These are phyloP conservation scores for Sporothrix brunneoviolacea DNA, from an alignment of 2,329 filamentous ascomycete genomes.

Conservation along the genomic window DNA sequence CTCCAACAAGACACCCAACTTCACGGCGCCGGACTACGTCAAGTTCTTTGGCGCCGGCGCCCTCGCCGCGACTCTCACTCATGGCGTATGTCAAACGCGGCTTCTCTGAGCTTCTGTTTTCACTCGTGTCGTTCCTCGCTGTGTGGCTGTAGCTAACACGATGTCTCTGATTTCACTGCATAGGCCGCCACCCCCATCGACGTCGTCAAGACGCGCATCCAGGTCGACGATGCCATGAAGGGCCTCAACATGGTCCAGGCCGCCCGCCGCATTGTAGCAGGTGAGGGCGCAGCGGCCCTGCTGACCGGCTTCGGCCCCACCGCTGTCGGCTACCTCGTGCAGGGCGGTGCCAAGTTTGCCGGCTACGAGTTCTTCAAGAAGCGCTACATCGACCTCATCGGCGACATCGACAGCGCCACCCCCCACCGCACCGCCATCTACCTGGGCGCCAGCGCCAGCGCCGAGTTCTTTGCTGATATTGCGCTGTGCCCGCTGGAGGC, in stretches of 20 bases:
- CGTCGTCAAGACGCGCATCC: conserved; percentile 87
- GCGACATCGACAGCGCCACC: conserved; percentile 40
- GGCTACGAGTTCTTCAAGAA: conserved; percentile 96
- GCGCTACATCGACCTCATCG: conserved; percentile 66
- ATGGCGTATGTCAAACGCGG: conserved; percentile 44
- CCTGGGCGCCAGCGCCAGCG: conserved; percentile 61
- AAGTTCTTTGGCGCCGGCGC: conserved; percentile 49
- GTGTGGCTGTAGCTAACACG: background rate
- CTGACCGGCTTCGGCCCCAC: conserved; percentile 81
- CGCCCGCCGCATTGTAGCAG: conserved; percentile 68
- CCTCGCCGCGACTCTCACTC: conserved; percentile 45
- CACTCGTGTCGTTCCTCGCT: too few relatives aligned
- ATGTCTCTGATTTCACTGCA: background rate
- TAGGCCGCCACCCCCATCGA: conserved; percentile 48
- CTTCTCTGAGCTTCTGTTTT: too few relatives aligned
- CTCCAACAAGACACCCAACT: conserved; percentile 28
- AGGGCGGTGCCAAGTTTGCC: conserved; percentile 85
- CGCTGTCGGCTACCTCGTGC: conserved; percentile 79
- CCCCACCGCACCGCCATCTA: conserved; percentile 54
- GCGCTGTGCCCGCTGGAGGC: conserved; percentile 88
- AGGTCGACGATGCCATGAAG: conserved; percentile 80
- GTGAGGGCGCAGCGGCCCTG: conserved; percentile 72
- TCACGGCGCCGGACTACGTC: conserved; percentile 38
- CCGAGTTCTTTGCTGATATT: conserved; percentile 69
- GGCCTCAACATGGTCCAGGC: conserved; percentile 76